Evolutionary conservation across 116 monocot species (phyloP).

Genomic region (Phalaenopsis hybrid): DNA sequence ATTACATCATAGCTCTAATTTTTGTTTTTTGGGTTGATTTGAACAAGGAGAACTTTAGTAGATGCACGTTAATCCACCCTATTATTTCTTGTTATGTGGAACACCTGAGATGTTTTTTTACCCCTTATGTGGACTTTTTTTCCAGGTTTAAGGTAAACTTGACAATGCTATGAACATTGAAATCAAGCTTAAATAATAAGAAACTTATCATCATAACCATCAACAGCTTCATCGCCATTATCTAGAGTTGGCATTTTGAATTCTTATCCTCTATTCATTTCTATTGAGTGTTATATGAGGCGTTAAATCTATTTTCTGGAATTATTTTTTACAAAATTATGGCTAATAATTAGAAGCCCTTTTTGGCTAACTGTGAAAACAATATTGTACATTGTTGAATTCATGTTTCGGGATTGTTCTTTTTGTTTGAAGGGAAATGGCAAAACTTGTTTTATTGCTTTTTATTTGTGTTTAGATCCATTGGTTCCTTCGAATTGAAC

Average conservation of each 20-base stretch:
- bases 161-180: not conserved
- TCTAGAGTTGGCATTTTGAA: too few relatives aligned
- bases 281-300: too few relatives aligned
- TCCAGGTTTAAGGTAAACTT: not conserved
- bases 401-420: not conserved
- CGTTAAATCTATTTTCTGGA: not conserved
- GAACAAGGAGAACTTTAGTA: too few relatives aligned
- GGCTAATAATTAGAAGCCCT: too few relatives aligned
- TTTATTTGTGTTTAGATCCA: not conserved
- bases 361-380: too few relatives aligned
- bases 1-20: too few relatives aligned
- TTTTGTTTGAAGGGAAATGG: not conserved
- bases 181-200: not conserved
- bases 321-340: not conserved
- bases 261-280: too few relatives aligned
- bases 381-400: not conserved
- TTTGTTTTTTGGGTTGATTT: not conserved
- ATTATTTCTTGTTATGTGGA: not conserved
- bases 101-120: not conserved
- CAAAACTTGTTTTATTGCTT: not conserved
- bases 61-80: too few relatives aligned
- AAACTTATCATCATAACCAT: not conserved
- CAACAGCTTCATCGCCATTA: not conserved
- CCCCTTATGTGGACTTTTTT: not conserved
- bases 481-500: not conserved